Evolutionary conservation across 306 rosid genomes (phyloP).

Genomic region (Inga oerstediana): DNA sequence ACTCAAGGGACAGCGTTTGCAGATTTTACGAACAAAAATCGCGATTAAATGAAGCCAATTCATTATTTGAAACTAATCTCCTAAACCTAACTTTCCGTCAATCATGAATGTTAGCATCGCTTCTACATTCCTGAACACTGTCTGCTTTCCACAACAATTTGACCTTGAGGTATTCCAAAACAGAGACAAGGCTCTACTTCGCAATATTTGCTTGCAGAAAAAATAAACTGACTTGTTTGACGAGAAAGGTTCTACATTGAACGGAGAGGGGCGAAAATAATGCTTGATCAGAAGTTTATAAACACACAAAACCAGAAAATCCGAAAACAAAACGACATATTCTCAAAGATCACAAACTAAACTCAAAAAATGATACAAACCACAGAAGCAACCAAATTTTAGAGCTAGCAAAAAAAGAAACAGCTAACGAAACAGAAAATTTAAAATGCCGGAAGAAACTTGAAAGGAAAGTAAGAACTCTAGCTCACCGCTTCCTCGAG

Average conservation of each 20-base stretch:
- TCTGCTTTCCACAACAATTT: conserved; percentile 3
- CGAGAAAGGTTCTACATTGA: conserved; percentile 3
- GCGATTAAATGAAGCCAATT: background rate
- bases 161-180: background rate
- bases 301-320: background rate
- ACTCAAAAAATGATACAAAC: background rate
- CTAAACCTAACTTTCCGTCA: conserved; percentile 2
- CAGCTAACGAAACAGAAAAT: background rate
- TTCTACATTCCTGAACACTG: background rate
- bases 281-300: background rate
- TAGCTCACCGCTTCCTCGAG: background rate
- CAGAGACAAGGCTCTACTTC: background rate
- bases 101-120: background rate
- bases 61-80: background rate
- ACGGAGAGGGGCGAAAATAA: background rate
- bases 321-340: background rate
- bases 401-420: background rate
- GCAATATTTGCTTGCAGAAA: background rate
- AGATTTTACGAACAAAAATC: background rate
- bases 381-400: background rate
- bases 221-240: background rate
- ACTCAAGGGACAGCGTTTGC: background rate
- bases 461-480: background rate
- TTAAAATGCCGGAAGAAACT: background rate
- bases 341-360: background rate